Base-by-base conservation (phyloP, 768 basidiomycete species). In the Tremella fuciformis region DNA sequence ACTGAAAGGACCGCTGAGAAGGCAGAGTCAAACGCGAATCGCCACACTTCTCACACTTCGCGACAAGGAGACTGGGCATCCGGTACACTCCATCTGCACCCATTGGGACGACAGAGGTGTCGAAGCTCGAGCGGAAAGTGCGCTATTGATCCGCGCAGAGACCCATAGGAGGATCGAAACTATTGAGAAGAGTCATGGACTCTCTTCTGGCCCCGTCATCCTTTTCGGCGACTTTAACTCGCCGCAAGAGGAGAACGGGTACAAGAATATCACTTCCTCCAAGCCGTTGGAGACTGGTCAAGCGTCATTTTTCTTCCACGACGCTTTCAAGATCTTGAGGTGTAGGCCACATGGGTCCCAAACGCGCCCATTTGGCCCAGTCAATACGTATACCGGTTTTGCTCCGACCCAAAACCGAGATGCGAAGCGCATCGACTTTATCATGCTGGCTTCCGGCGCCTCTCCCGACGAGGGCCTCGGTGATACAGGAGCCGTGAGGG, bases 221-320 rank as follows among this genome's bases (percentile, higher is more conserved):
- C 51, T 77, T 2, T 51, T 73, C 15, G 77, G 77, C 0, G 77
- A 78, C 51, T 60, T 78, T 39, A 78, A 78, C 54, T 77, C 76
- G 9, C 72, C 72, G 11, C 61, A 67, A 0, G 54, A 69, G 21
- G 76, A 77, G 62, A 54, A 59, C 13, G 77, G 75, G 2, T 78
- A 78, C 58, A 65, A 68, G 42, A 66, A 65, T 26, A 64, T 78
- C 21, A 75, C 67, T 1, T 71, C 70, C 9, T 21, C 55, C 1
- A 16, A 61, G 6, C 64, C 63, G 1, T 47, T 68, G 8, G 66
- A 62, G 7, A 58, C 55, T 15, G 59, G 60, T 26, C 58, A 57
- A 53, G 54, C 61, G 13, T 65, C 66, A 16, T 55, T 62, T 42
- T 47, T 54, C 3, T 71, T 71, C 41, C 52, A 64, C 13, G 70